Evolutionary conservation across 2,329 filamentous ascomycete genomes (phyloP), one percentile per base, ranked within the genome.

Genomic region (Myriangium duriaei): DNA sequence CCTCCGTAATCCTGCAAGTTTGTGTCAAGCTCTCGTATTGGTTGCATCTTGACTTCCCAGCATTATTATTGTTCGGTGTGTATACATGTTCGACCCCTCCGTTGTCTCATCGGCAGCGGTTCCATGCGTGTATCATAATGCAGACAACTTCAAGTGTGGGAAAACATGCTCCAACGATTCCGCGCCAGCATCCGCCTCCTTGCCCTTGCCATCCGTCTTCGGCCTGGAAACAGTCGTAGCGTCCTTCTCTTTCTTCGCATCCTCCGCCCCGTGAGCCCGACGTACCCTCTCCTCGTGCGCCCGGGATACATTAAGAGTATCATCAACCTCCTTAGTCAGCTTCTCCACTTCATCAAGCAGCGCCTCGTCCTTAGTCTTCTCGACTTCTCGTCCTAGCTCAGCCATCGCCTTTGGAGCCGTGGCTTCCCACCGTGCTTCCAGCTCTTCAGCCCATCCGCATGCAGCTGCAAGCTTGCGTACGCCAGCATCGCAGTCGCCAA

Each of bases 401-500:
- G 16, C 14, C 4, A 71, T 69, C 49, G 75, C 67, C 44, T 71
- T 63, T 15, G 76, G 63, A 3, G 81, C 79, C 1, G 79, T 71
- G 32, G 63, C 60, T 14, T 74, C 67, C 86, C 86, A 96, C 37
- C 83, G 50, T 3, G 55, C 58, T 54, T 95, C 84, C 11, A 98
- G 65, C 53, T 96, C 88, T 2, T 84, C 75, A 6, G 72, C 59
- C 91, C 91, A 98, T 1, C 86, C 88, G 30, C 93, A 69, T 17
- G 78, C 77, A 45, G 79, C 69, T 1, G 88, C 87, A 24, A 98
- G 66, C 55, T 74, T 76, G 38, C 81, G 70, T 1, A 96, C 79
- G 1, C 86, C 85, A 0, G 67, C 66, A 56, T 98, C 88, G 55
- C 87, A 95, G 49, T 86, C 77, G 1, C 81, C 85, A 2, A 96